These are phyloP conservation scores for Acer negundo DNA, from an alignment of 345 rosid genomes.

Conservation along the genomic window DNA sequence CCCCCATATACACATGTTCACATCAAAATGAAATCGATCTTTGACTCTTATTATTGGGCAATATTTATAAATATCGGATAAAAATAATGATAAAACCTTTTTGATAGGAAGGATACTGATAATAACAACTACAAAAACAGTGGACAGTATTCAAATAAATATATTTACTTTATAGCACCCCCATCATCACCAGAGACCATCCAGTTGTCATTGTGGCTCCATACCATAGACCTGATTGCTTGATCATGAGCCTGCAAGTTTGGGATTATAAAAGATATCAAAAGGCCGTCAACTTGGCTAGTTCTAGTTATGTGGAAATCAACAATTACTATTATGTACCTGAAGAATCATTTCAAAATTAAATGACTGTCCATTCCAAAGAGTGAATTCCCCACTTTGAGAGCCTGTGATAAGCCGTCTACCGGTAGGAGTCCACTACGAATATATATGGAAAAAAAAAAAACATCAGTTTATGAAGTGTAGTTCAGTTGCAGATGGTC, in stretches of 20 bases:
- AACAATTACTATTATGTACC: constrained; percentile 38
- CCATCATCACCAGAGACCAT: constrained; percentile 99
- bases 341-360: constrained; percentile 98
- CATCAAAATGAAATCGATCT: neutral
- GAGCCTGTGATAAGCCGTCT: constrained; percentile 97
- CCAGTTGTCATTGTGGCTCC: constrained; percentile 99
- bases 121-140: constrained; percentile 3
- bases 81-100: neutral
- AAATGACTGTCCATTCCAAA: constrained; percentile 99
- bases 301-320: neutral
- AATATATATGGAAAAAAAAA: constrained; percentile 21
- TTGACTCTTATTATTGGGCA: neutral
- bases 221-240: constrained; percentile 94
- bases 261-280: constrained; percentile 8
- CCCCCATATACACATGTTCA: constrained; percentile 1
- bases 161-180: constrained; percentile 79
- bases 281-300: constrained; percentile 13
- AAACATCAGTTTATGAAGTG: constrained; percentile 23
- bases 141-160: neutral
- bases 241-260: constrained; percentile 89
- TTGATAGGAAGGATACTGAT: neutral
- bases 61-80: neutral
- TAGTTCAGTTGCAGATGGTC: neutral
- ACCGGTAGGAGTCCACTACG: constrained; percentile 97
- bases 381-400: constrained; percentile 96